A percentile compares a stretch with the other conserved stretches of the same genome.
Conservation (phyloP, 2,329 filamentous ascomycete genomes). For the Neopestalotiopsis sp. region DNA sequence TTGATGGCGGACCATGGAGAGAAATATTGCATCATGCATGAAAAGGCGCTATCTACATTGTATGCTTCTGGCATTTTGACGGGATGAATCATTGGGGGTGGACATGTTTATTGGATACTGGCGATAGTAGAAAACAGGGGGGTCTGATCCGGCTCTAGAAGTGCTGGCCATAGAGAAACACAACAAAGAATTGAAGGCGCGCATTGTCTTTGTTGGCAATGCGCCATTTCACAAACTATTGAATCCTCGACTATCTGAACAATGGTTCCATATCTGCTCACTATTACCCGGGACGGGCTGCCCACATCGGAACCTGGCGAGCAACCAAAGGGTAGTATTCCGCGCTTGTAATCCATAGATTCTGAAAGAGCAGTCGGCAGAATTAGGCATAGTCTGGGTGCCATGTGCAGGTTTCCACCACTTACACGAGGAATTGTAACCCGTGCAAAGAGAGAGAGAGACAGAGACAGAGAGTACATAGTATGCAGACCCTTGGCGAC, state of each 20-base stretch:
- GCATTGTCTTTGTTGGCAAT: neutral
- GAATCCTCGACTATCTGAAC: neutral
- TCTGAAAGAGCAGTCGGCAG: neutral
- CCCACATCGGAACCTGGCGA: neutral
- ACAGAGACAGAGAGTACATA: neutral
- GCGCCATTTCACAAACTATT: constrained; percentile 1
- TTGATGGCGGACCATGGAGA: constrained; percentile 5
- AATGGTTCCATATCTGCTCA: constrained; percentile 2
- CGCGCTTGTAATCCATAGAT: neutral
- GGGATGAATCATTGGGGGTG: neutral
- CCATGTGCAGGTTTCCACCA: neutral
- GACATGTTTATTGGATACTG: neutral
- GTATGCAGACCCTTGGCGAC: too few species aligned
- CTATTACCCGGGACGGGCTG: neutral
- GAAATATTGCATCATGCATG: constrained; percentile 7
- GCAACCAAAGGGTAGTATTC: too few species aligned
- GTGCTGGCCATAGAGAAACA: neutral
- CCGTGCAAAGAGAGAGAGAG: neutral
- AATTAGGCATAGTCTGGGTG: neutral
- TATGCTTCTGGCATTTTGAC: neutral
- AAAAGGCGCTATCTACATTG: neutral
- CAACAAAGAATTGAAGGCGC: neutral
- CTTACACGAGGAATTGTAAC: neutral
- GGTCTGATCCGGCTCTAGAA: neutral
- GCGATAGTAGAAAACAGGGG: neutral